A percentile compares a stretch with the other conserved stretches of the same genome.
These are phyloP conservation scores for Lyophyllum semitale DNA, from an alignment of 768 basidiomycete species.

Conservation along the genomic window DNA sequence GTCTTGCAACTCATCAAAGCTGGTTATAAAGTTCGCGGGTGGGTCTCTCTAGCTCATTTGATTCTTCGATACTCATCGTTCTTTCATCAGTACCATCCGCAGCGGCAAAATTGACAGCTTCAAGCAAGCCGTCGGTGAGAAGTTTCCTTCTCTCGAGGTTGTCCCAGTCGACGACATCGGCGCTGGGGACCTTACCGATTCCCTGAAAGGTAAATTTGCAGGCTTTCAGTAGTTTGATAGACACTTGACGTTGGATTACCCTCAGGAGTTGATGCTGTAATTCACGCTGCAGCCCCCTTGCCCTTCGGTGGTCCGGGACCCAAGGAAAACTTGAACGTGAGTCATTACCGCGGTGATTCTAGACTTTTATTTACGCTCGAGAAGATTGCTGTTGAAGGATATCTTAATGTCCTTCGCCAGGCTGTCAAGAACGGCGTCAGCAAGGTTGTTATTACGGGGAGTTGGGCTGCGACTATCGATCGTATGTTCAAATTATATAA, in stretches of 20 bases:
- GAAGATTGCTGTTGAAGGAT: constrained; percentile 33
- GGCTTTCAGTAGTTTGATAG: background rate
- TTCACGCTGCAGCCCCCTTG: constrained; percentile 37
- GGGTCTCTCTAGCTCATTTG: background rate
- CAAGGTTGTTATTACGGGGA: constrained; percentile 30
- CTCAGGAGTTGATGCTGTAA: constrained; percentile 37
- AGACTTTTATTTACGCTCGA: background rate
- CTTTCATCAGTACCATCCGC: constrained; percentile 18
- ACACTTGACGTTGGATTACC: background rate
- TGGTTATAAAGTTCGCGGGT: constrained; percentile 27
- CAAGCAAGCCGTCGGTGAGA: constrained; percentile 11
- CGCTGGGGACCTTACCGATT: constrained; percentile 40
- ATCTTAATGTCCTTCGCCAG: constrained; percentile 37
- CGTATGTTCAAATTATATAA: background rate
- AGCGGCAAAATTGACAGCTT: constrained; percentile 16
- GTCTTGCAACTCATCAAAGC: constrained; percentile 20
- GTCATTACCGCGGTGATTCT: background rate
- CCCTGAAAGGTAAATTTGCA: constrained; percentile 33
- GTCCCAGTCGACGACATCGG: constrained; percentile 21
- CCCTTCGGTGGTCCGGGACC: constrained; percentile 15
- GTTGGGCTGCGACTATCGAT: constrained; percentile 27
- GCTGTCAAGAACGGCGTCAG: constrained; percentile 32
- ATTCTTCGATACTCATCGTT: background rate
- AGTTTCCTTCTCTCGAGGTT: constrained; percentile 20
- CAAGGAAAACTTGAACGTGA: constrained; percentile 16